phyloP scores from a whole-genome alignment of 1,284 basidiomycete species.

The Apiotrichum montevideense region DNA sequence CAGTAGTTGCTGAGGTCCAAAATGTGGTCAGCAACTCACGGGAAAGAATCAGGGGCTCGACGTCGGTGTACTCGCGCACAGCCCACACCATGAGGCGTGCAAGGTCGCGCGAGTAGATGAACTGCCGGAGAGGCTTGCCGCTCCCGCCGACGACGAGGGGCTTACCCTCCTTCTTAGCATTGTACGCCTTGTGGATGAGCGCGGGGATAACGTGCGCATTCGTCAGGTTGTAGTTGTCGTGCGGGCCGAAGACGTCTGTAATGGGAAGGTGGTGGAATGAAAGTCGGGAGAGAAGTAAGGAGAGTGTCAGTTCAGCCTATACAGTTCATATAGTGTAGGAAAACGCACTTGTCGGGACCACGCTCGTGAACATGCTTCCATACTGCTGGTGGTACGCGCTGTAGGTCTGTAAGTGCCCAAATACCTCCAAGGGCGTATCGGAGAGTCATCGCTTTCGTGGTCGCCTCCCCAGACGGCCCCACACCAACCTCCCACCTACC shows the following conservation, averaged over 20 bases:
- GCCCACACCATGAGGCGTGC: constrained; percentile 90
- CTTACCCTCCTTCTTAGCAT: constrained; percentile 75
- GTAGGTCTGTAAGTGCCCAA: neutral
- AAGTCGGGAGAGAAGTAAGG: too few species aligned
- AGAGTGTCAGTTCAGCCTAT: too few species aligned
- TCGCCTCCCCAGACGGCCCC: too few species aligned
- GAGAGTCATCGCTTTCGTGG: too few species aligned
- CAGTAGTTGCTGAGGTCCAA: too few species aligned
- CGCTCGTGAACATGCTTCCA: constrained; percentile 81
- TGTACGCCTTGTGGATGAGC: constrained; percentile 78
- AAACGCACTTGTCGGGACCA: constrained; percentile 67
- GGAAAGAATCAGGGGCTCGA: constrained; percentile 81
- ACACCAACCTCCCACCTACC: constrained; percentile 51
- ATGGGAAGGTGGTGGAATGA: too few species aligned
- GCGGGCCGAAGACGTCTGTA: constrained; percentile 67
- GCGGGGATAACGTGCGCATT: constrained; percentile 85
- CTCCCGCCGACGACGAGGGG: constrained; percentile 77
- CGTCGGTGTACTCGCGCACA: constrained; percentile 75
- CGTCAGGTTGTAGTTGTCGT: constrained; percentile 60
- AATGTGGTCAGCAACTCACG: constrained; percentile 48
- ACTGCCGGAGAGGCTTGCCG: constrained; percentile 81
- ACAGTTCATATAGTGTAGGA: neutral
- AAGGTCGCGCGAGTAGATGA: constrained; percentile 87
- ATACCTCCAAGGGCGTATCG: too few species aligned
- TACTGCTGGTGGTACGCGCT: constrained; percentile 88